Percentiles rank a stretch among this genome's conserved stretches.
Evolutionary conservation across 192 early-diverging fungal genomes (phyloP).

Genomic region (Coemansia javaensis): DNA sequence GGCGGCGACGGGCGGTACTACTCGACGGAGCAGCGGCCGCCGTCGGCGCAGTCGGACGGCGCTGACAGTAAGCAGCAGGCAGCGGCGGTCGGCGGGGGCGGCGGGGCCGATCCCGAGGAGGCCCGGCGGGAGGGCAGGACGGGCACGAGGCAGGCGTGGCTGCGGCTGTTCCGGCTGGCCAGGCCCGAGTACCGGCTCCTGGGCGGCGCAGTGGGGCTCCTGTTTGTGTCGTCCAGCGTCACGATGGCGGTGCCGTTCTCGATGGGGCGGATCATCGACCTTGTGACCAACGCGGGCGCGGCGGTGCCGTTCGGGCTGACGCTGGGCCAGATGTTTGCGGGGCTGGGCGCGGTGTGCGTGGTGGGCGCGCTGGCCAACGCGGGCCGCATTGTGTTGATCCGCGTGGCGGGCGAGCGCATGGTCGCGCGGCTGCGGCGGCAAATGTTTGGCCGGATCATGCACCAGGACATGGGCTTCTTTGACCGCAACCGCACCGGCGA

Average conservation of each 20-base stretch:
- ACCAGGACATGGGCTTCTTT: slow-evolving; percentile 61
- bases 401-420: slow-evolving; percentile 57
- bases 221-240: slow-evolving; percentile 57
- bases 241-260: slow-evolving; percentile 64
- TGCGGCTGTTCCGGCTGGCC: slow-evolving; percentile 45
- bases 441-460: slow-evolving; percentile 54
- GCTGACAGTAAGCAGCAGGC: not conserved
- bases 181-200: slow-evolving; percentile 42
- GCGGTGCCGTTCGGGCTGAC: slow-evolving; percentile 49
- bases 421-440: slow-evolving; percentile 50
- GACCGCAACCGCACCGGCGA: slow-evolving; percentile 65
- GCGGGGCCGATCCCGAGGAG: slow-evolving; percentile 34
- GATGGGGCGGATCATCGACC: slow-evolving; percentile 66
- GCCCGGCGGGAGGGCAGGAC: slow-evolving; percentile 4
- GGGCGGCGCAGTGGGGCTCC: slow-evolving; percentile 53
- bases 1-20: slow-evolving; percentile 34
- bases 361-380: slow-evolving; percentile 56
- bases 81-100: not conserved
- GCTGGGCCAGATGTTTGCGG: slow-evolving; percentile 52
- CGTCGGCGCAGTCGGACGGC: slow-evolving; percentile 3
- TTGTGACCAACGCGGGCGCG: slow-evolving; percentile 52
- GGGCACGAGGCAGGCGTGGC: slow-evolving; percentile 32
- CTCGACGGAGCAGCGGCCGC: slow-evolving; percentile 15
- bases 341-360: slow-evolving; percentile 51
- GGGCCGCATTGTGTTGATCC: slow-evolving; percentile 56